A percentile compares a stretch with the other conserved stretches of the same genome.
Conservation (phyloP, 805 yeast species). For the Zygotorulaspora florentina region DNA sequence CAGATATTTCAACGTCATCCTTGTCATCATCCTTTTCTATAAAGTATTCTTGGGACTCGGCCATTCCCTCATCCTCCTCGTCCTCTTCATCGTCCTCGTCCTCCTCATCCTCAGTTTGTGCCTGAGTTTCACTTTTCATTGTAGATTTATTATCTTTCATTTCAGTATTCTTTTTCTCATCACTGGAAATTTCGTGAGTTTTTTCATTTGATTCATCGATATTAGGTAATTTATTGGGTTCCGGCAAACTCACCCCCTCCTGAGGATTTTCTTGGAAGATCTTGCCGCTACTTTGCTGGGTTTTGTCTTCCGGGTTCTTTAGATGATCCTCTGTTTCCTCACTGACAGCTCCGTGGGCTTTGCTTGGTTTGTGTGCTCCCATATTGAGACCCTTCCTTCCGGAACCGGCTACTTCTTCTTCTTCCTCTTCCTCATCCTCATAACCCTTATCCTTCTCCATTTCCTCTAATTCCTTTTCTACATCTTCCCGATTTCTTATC, state of each 20-base stretch:
- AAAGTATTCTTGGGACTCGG: constrained; percentile 41
- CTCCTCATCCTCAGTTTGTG: constrained; percentile 15
- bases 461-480: constrained; percentile 59
- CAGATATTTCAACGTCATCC: constrained; percentile 68
- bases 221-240: too few species aligned
- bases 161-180: constrained; percentile 32
- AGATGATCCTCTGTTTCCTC: not conserved
- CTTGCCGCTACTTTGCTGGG: not conserved
- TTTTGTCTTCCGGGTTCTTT: not conserved
- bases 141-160: constrained; percentile 30
- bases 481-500: constrained; percentile 66
- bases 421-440: constrained; percentile 32
- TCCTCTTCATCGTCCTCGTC: constrained; percentile 19
- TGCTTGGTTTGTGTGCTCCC: constrained; percentile 33
- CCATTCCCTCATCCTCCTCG: constrained; percentile 44
- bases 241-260: too few species aligned
- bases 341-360: constrained; percentile 7
- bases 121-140: constrained; percentile 4
- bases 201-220: constrained; percentile 31
- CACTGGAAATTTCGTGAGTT: constrained; percentile 26
- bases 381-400: constrained; percentile 36
- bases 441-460: constrained; percentile 37
- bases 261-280: not conserved
- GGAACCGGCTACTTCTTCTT: constrained; percentile 34
- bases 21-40: constrained; percentile 54